These are phyloP conservation scores for Hemileccinum impolitum DNA, from an alignment of 768 basidiomycete species.

Conservation along the genomic window DNA sequence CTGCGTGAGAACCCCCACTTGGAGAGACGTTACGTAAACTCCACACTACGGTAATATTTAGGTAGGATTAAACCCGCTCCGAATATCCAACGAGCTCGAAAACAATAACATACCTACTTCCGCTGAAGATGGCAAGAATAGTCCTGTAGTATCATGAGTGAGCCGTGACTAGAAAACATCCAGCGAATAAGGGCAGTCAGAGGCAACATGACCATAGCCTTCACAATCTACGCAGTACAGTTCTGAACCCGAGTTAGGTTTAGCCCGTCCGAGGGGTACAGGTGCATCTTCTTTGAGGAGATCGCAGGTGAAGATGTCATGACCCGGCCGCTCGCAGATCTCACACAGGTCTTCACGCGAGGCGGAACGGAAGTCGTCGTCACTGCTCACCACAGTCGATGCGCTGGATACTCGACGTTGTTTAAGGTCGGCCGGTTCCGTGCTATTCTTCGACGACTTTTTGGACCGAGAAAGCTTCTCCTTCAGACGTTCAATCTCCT, in stretches of 20 bases:
- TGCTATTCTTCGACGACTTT: constrained; percentile 50
- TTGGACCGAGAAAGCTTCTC: constrained; percentile 62
- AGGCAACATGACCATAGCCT: constrained; percentile 68
- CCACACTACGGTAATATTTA: background rate
- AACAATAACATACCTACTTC: constrained; percentile 21
- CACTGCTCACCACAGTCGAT: constrained; percentile 23
- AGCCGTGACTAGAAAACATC: constrained; percentile 70
- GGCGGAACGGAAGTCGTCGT: constrained; percentile 20
- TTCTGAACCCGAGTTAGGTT: constrained; percentile 27
- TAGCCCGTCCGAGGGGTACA: constrained; percentile 20
- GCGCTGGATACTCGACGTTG: constrained; percentile 20
- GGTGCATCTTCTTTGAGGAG: constrained; percentile 58
- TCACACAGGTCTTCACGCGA: constrained; percentile 63
- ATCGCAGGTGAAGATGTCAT: constrained; percentile 84
- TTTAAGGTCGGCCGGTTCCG: constrained; percentile 35
- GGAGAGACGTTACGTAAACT: constrained; percentile 16
- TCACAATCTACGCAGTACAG: constrained; percentile 85
- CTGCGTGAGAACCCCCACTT: constrained; percentile 14
- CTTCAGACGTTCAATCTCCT: constrained; percentile 73
- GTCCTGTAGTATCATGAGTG: constrained; percentile 3
- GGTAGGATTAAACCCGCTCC: constrained; percentile 2
- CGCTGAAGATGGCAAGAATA: constrained; percentile 7
- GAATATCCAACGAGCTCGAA: constrained; percentile 13
- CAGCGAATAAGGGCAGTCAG: constrained; percentile 78
- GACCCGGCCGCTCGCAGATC: constrained; percentile 80